Evolutionary conservation across 2,329 filamentous ascomycete species (phyloP).

Genomic region (Seiridium unicorne): DNA sequence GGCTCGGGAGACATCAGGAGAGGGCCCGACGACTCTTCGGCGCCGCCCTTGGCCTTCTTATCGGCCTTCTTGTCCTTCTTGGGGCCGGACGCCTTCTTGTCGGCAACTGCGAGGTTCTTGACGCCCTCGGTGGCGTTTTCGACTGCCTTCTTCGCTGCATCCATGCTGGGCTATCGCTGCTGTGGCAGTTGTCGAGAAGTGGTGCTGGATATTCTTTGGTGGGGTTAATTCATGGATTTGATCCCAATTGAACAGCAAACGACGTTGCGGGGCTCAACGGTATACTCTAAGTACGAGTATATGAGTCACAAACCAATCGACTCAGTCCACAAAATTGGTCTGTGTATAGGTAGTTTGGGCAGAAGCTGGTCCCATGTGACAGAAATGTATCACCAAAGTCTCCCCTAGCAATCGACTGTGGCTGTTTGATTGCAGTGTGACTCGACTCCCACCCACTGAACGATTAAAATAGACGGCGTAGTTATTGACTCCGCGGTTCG

Average conservation of each 20-base stretch:
- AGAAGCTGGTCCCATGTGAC: too few relatives aligned
- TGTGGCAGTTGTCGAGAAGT: background rate
- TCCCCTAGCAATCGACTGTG: too few relatives aligned
- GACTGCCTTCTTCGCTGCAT: constrained; percentile 43
- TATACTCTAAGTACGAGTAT: background rate
- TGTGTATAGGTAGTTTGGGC: too few relatives aligned
- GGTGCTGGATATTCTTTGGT: background rate
- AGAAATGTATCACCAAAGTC: too few relatives aligned
- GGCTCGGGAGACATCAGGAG: constrained; percentile 57
- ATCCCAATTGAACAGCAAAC: background rate
- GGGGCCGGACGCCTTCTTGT: constrained; percentile 26
- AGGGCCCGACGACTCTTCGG: constrained; percentile 35
- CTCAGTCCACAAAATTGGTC: background rate
- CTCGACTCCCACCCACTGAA: too few relatives aligned
- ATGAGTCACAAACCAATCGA: too few relatives aligned
- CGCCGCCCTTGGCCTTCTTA: constrained; percentile 43
- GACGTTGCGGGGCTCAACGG: background rate
- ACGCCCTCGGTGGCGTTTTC: constrained; percentile 47
- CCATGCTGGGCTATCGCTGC: constrained; percentile 32
- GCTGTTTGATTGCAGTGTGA: too few relatives aligned
- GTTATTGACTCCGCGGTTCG: background rate
- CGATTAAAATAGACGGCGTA: background rate
- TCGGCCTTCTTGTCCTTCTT: constrained; percentile 33
- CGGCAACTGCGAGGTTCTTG: constrained; percentile 46
- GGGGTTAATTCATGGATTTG: background rate